Evolutionary conservation across 2,329 filamentous ascomycete genomes (phyloP), one percentile per base, ranked within the genome.

Genomic region (Phialemoniopsis sp.): DNA sequence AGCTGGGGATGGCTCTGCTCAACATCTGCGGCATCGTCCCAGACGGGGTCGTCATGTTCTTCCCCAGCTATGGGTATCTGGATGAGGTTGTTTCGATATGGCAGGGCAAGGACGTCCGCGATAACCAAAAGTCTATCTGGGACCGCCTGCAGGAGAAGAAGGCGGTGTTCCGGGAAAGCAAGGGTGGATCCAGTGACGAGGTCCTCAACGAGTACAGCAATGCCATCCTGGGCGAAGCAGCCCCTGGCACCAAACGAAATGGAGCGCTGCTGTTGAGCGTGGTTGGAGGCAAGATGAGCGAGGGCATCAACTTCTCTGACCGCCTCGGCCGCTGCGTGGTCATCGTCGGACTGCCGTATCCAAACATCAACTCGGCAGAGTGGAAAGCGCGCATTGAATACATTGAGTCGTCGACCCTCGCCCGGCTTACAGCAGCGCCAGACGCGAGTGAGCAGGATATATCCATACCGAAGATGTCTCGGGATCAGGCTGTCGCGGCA

Each of bases 241-340:
- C 30, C 5, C 30, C n/a, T 10, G 5, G 12, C 3, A 6, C 21
- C 6, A 26, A 26, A 26, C 6, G 21, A 10, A 26, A 26, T 10
- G 90, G 90, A 0, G 91, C 87, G 0, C 66, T 97, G 0, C 75
- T 98, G 0, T 76, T 98, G 18, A 90, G 89, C 39, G 90, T 98
- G 4, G 85, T 98, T 3, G 91, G 91, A 39, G 93, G 93, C 13
- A 95, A 91, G 50, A 84, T 98, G 66, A 95, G 88, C 42, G 93
- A 98, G 64, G 93, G 93, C 48, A 98, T 98, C 67, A 98, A 98
- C 64, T 98, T 98, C 66, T 91, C 88, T 1, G 90, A 98, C 63
- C 73, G 76, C 4, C 79, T 98, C 1, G 93, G 93, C 2, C 82
- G 93, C 18, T 91, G 87, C 39, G 89, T 98, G 8, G 70, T 95